A percentile compares a stretch with the other conserved stretches of the same genome.
Evolutionary conservation across 805 yeast species (phyloP).

Genomic region (Yarrowia sp.): DNA sequence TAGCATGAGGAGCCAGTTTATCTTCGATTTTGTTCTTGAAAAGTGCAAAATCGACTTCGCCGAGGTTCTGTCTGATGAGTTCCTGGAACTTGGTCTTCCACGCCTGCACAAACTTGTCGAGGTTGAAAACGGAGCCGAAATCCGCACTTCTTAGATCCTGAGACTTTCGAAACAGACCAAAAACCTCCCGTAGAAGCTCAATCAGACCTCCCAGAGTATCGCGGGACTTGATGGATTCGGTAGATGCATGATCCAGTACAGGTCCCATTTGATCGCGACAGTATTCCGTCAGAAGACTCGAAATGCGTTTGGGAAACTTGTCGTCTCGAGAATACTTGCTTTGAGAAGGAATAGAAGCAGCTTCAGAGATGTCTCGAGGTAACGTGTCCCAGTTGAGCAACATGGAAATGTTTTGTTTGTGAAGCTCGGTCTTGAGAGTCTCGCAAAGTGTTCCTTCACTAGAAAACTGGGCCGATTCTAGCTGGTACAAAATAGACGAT

Average conservation of each 20-base stretch:
- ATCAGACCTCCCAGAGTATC: conserved; percentile 1
- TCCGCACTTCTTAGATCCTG: background rate
- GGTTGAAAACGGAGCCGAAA: background rate
- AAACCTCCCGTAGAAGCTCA: background rate
- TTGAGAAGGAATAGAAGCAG: conserved; percentile 2
- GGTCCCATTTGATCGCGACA: conserved; percentile 1
- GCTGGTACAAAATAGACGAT: conserved; percentile 7
- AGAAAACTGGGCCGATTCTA: conserved; percentile 12
- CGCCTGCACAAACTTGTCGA: background rate
- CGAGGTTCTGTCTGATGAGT: background rate
- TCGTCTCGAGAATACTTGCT: conserved; percentile 7
- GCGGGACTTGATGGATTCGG: background rate
- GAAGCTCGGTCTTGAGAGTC: background rate
- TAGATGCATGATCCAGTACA: conserved; percentile 3
- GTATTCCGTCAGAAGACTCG: background rate
- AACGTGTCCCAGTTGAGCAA: background rate
- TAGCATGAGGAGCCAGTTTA: background rate
- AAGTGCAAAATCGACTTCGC: background rate
- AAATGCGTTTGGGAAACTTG: conserved; percentile 3
- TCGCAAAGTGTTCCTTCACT: conserved; percentile 1
- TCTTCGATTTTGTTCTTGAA: background rate
- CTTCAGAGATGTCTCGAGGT: background rate
- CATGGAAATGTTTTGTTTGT: background rate
- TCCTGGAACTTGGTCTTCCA: conserved; percentile 5
- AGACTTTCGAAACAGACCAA: background rate